phyloP scores from a whole-genome alignment of 345 rosid genomes.

The Citrus hindsii region DNA sequence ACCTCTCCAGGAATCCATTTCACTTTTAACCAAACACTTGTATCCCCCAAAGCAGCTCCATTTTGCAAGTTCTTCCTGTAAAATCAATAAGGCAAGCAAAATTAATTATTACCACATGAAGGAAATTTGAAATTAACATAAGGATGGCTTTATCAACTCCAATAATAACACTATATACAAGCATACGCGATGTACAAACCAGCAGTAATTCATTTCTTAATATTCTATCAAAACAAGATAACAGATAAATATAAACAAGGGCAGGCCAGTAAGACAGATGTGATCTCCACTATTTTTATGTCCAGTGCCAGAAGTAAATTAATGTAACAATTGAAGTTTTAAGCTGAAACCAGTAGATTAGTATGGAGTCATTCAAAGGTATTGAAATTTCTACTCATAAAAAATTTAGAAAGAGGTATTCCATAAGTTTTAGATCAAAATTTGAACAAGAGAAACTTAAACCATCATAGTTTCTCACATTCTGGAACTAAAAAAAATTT shows the following conservation, averaged over 20 bases:
- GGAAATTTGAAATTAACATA: conserved; percentile 11
- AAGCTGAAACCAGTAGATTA: background rate
- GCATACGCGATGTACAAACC: background rate
- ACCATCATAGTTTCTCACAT: background rate
- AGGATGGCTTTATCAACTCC: conserved; percentile 12
- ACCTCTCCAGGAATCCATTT: conserved; percentile 90
- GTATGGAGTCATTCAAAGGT: background rate
- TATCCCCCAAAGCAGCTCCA: conserved; percentile 40
- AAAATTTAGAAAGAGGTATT: background rate
- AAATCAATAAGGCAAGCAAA: background rate
- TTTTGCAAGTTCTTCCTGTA: conserved; percentile 41
- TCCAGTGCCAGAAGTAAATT: background rate
- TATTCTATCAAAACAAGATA: background rate
- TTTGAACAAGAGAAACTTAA: background rate
- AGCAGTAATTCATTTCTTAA: background rate
- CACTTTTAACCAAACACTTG: conserved; percentile 68
- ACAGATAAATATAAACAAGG: background rate
- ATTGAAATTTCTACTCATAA: background rate
- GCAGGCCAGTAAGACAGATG: background rate
- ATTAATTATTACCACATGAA: background rate
- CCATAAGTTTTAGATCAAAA: background rate
- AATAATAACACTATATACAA: background rate
- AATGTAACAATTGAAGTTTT: background rate
- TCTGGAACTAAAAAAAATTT: background rate
- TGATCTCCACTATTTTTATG: background rate